Percentiles rank a stretch among this genome's conserved stretches.
Conservation (phyloP, 1,284 basidiomycete genomes). For the Albatrellus sp. region DNA sequence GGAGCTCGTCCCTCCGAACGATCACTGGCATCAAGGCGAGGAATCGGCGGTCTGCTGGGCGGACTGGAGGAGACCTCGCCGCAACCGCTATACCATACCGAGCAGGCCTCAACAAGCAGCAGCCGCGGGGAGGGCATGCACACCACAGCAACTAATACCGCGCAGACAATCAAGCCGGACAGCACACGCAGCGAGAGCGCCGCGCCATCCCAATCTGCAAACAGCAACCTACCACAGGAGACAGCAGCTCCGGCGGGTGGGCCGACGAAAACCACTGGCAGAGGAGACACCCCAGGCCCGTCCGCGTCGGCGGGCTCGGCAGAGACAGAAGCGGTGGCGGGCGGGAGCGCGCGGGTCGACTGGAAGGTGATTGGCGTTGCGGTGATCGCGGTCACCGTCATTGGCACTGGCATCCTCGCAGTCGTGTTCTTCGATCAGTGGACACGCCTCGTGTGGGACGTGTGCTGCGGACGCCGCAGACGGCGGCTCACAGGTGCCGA, state of each 20-base stretch:
- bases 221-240: background rate
- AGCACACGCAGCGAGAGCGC: background rate
- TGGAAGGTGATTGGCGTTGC: conserved; percentile 61
- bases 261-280: background rate
- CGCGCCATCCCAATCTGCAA: background rate
- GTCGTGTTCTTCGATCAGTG: conserved; percentile 57
- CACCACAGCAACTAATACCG: background rate
- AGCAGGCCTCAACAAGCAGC: conserved; percentile 2
- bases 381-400: conserved; percentile 42
- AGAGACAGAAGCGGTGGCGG: background rate
- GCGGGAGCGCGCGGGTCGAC: background rate
- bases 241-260: background rate
- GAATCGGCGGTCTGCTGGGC: conserved; percentile 3
- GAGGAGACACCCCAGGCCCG: background rate
- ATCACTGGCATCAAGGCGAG: background rate
- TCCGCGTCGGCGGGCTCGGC: background rate
- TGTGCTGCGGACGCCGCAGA: conserved; percentile 21
- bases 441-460: conserved; percentile 41
- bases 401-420: conserved; percentile 38
- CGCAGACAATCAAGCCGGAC: background rate
- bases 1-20: no score
- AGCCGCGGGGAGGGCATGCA: background rate
- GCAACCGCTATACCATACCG: background rate
- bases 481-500: conserved; percentile 28
- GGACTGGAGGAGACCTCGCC: background rate